A percentile compares a stretch with the other conserved stretches of the same genome.
Evolutionary conservation across 306 rosid genomes (phyloP).

Genomic region (Fagus crenata): DNA sequence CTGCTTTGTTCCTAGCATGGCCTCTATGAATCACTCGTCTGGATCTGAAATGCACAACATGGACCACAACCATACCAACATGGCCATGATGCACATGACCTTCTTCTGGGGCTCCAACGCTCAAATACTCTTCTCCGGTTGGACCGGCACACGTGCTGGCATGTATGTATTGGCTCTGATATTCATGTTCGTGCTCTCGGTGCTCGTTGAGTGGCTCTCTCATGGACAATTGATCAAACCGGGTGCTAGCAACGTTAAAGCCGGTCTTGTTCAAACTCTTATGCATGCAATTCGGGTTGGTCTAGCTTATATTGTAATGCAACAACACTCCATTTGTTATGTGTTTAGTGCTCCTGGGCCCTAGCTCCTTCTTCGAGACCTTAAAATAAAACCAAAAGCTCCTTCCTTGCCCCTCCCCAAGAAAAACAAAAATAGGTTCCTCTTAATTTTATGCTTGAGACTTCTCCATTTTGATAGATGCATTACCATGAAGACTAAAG

Average conservation of each 20-base stretch:
- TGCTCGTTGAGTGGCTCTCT: constrained; percentile 28
- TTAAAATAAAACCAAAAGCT: too few species aligned
- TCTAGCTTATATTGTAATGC: neutral
- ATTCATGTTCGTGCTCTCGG: constrained; percentile 16
- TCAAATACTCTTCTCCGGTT: constrained; percentile 34
- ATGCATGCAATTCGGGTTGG: constrained; percentile 19
- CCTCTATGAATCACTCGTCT: neutral
- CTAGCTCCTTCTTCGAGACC: too few species aligned
- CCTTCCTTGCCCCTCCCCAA: too few species aligned
- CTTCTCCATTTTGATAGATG: neutral
- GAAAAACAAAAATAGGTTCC: too few species aligned
- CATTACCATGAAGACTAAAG: neutral
- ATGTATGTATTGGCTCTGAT: constrained; percentile 26
- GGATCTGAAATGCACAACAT: constrained; percentile 7
- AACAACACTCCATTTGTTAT: too few species aligned
- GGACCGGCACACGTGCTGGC: constrained; percentile 23
- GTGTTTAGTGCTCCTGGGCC: too few species aligned
- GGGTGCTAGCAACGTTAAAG: constrained; percentile 9
- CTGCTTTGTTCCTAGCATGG: too few species aligned
- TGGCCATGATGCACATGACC: constrained; percentile 24
- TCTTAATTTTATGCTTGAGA: too few species aligned
- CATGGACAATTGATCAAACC: constrained; percentile 6
- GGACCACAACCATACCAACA: neutral
- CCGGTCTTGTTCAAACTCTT: constrained; percentile 24
- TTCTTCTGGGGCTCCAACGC: constrained; percentile 30